Base-by-base conservation (phyloP, 2,329 filamentous ascomycete genomes). In the Emmonsia crescens region DNA sequence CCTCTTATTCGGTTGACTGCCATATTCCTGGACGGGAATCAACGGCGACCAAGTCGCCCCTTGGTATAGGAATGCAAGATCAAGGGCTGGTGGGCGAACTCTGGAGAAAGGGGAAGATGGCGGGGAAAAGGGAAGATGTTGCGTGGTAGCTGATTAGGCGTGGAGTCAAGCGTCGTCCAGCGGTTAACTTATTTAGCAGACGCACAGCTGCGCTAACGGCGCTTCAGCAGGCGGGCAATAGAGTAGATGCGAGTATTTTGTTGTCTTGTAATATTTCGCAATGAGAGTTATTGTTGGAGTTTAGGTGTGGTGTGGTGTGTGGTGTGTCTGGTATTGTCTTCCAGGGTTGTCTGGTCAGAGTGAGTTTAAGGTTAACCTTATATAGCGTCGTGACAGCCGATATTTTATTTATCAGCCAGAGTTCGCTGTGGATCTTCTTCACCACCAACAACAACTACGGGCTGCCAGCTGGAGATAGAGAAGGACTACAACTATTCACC, bases 1-100 rank as follows among this genome's bases (percentile, higher is more conserved):
- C 89, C 92, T 75, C 89, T 87, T 76, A 99, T 94, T 76, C 93
- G 89, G 80, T 94, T 97, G 75, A 97, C 93, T 73, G 94, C 93
- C 91, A 96, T 96, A 70, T 61, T 67, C 68, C 58, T 62, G 60
- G 60, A 64, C 60, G 61, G 68, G 70, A 67, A 72, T 72, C 71
- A 72, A 72, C 70, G 67, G 71, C 73, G 70, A 73, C 71, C 56
- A 65, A 59, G 70, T 71, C 69, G 70, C 73, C 70, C 71, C 70
- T 73, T 70, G 70, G 66, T 71, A 67, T 64, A 65, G 61, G 63
- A 57, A 44, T 57, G 38, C 55, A 57, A 44, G 12, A 24, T 31
- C 14, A 27, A 44, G 3, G 55, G 24, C 16, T n/a, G 55, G 21
- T 24, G 21, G 16, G 55, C 2, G 21, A 57, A 24, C 55, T 57